Conservation (phyloP, 345 rosid species). For the Syzygium oleosum region DNA sequence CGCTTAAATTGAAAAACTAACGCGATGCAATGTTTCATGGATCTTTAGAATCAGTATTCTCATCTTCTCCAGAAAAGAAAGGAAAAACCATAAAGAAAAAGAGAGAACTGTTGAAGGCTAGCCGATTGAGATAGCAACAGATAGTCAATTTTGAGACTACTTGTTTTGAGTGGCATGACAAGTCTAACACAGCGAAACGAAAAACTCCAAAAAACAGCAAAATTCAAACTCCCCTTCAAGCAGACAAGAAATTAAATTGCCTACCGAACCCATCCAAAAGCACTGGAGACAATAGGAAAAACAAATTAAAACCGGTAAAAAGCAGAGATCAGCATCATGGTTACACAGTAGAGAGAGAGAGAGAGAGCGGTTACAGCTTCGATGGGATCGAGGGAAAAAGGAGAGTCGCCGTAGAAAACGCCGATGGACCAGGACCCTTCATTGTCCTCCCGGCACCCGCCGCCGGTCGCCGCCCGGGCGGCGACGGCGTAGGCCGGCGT, state of each 20-base stretch:
- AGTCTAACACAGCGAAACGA: neutral
- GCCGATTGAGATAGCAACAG: neutral
- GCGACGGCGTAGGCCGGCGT: slow-evolving; percentile 19
- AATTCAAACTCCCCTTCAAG: neutral
- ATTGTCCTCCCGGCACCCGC: slow-evolving; percentile 69
- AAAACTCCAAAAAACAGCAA: neutral
- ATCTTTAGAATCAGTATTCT: neutral
- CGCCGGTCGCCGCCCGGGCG: slow-evolving; percentile 24
- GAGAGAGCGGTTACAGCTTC: slow-evolving; percentile 53
- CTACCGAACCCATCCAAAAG: neutral
- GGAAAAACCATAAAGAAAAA: neutral
- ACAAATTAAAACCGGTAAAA: neutral
- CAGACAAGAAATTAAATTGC: neutral
- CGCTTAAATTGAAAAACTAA: neutral
- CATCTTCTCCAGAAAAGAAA: neutral
- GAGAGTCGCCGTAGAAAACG: slow-evolving; percentile 78
- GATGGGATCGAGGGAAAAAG: slow-evolving; percentile 79
- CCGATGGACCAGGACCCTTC: slow-evolving; percentile 99
- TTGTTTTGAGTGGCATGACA: neutral
- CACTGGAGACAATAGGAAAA: neutral
- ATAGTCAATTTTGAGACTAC: neutral
- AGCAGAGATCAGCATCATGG: neutral
- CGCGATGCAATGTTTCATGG: neutral
- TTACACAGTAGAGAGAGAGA: neutral
- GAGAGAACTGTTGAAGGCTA: neutral